These are phyloP conservation scores for Neodidymelliopsis sp. DNA, from an alignment of 2,329 filamentous ascomycete genomes.

Conservation along the genomic window DNA sequence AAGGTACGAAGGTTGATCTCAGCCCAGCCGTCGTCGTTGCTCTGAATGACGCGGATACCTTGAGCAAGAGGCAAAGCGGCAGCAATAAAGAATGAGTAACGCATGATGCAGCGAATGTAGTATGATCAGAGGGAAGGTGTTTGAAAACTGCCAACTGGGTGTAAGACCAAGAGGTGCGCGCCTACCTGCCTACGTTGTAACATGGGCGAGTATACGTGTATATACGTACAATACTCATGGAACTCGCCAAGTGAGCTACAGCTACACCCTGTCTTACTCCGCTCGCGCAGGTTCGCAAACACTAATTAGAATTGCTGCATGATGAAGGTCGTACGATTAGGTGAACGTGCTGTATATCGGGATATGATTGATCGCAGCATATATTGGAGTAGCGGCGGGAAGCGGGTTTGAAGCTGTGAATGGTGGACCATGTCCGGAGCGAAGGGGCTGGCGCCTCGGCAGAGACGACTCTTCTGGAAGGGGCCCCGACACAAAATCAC, in stretches of 20 bases:
- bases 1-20: constrained; percentile 70
- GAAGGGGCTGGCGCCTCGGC: constrained; percentile 30
- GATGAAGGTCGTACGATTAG: constrained; percentile 11
- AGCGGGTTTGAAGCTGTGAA: constrained; percentile 32
- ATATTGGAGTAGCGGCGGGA: constrained; percentile 31
- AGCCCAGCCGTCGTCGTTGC: constrained; percentile 78
- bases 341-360: constrained; percentile 28
- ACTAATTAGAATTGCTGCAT: constrained; percentile 2
- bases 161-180: background rate
- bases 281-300: constrained; percentile 4
- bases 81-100: constrained; percentile 34
- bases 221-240: constrained; percentile 17
- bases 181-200: background rate
- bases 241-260: background rate
- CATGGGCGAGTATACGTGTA: background rate
- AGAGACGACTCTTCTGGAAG: constrained; percentile 28
- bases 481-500: constrained; percentile 21
- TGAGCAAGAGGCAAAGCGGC: constrained; percentile 36
- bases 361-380: constrained; percentile 37
- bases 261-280: constrained; percentile 12
- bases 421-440: constrained; percentile 30
- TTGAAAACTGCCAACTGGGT: background rate
- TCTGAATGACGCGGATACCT: constrained; percentile 58
- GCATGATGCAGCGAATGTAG: constrained; percentile 27
- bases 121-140: background rate